Conservation (phyloP, 2,329 filamentous ascomycete genomes). For the Delphinella strobiligena region DNA sequence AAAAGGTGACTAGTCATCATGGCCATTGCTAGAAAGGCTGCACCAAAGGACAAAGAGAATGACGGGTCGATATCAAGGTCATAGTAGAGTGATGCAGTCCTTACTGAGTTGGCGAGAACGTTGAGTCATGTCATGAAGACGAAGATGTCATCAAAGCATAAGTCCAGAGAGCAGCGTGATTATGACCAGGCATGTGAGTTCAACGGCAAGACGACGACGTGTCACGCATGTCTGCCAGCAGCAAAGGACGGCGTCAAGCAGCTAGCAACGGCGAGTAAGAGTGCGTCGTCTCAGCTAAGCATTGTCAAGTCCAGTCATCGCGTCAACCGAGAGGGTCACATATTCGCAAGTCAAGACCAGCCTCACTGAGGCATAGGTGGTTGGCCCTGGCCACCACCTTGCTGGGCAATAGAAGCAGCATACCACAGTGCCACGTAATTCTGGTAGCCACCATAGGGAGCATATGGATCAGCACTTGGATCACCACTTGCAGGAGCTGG, state of each 20-base stretch:
- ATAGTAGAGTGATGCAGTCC: not conserved
- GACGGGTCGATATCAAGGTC: not conserved
- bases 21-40: not conserved
- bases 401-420: constrained; percentile 51
- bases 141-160: constrained; percentile 1
- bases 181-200: constrained; percentile 6
- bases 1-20: not conserved
- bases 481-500: constrained; percentile 44
- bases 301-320: not conserved
- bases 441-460: constrained; percentile 71
- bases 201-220: constrained; percentile 1
- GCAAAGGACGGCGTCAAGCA: constrained; percentile 6
- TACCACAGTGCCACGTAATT: constrained; percentile 74
- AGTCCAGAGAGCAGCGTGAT: constrained; percentile 6
- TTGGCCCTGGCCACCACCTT: constrained; percentile 23
- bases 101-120: not conserved
- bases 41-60: not conserved
- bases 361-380: constrained; percentile 8
- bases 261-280: not conserved
- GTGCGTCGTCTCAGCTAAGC: not conserved
- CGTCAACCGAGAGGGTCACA: constrained; percentile 2
- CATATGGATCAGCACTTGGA: constrained; percentile 48
- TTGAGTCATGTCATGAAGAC: not conserved
- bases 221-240: constrained; percentile 9
- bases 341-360: constrained; percentile 5